Evolutionary conservation across 2,329 filamentous ascomycete genomes (phyloP).

Genomic region (Trichophyton verrucosum): DNA sequence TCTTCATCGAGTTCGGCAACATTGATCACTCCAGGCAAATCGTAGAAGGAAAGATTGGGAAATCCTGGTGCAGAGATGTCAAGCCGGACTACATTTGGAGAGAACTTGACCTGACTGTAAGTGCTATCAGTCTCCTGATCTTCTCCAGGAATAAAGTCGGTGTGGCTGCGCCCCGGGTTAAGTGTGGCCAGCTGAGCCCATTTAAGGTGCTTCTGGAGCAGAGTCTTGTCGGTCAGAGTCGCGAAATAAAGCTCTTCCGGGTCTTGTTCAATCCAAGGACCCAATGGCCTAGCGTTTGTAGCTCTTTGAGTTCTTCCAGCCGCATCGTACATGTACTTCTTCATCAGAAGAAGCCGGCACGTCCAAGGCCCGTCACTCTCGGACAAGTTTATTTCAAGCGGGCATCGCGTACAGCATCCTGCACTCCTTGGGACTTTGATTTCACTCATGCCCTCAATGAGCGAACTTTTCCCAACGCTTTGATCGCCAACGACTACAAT

Average conservation of each 20-base stretch:
- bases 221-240: slow-evolving; percentile 45
- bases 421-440: slow-evolving; percentile 59
- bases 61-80: slow-evolving; percentile 61
- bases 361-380: slow-evolving; percentile 45
- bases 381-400: slow-evolving; percentile 63
- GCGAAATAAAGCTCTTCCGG: slow-evolving; percentile 47
- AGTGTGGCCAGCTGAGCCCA: slow-evolving; percentile 68
- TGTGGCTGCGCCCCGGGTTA: slow-evolving; percentile 48
- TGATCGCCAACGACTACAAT: slow-evolving; percentile 79
- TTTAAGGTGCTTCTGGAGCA: slow-evolving; percentile 55
- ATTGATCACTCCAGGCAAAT: slow-evolving; percentile 71
- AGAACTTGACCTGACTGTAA: slow-evolving; percentile 51
- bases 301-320: slow-evolving; percentile 33
- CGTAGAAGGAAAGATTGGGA: slow-evolving; percentile 68
- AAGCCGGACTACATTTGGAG: slow-evolving; percentile 66
- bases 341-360: slow-evolving; percentile 54
- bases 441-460: slow-evolving; percentile 49
- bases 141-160: slow-evolving; percentile 43
- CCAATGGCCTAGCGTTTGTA: slow-evolving; percentile 44
- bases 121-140: slow-evolving; percentile 26
- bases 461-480: slow-evolving; percentile 65
- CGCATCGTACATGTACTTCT: slow-evolving; percentile 47
- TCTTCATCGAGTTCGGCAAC: slow-evolving; percentile 53
- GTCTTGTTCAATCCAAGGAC: slow-evolving; percentile 49
- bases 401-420: slow-evolving; percentile 68